Percentiles rank a stretch among this genome's conserved stretches.
These are phyloP conservation scores for Pyrenophora graminea DNA, from an alignment of 2,329 filamentous ascomycete species.

Conservation along the genomic window DNA sequence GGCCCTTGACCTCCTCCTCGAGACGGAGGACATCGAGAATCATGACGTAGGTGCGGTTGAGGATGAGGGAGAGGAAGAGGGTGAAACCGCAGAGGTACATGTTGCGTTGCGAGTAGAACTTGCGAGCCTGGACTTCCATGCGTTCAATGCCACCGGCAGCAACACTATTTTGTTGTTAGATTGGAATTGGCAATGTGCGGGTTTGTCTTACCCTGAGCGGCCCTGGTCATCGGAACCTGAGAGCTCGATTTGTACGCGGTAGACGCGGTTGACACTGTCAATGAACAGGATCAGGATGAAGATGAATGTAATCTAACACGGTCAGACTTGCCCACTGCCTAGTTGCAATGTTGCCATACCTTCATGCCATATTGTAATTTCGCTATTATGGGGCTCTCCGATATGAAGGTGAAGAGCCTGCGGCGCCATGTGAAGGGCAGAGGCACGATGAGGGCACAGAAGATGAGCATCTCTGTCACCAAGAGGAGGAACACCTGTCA, in stretches of 20 bases:
- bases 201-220: constrained; percentile 53
- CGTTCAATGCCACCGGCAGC: constrained; percentile 82
- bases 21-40: constrained; percentile 90
- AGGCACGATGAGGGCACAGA: constrained; percentile 80
- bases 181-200: not conserved
- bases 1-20: constrained; percentile 85
- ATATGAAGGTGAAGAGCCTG: constrained; percentile 94
- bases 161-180: constrained; percentile 51
- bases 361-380: constrained; percentile 98
- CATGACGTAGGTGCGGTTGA: constrained; percentile 98
- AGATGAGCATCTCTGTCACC: constrained; percentile 80
- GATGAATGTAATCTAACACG: constrained; percentile 82
- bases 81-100: constrained; percentile 99
- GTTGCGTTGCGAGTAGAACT: constrained; percentile 99
- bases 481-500: constrained; percentile 79
- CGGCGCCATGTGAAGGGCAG: constrained; percentile 85
- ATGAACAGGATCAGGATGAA: constrained; percentile 98
- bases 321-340: constrained; percentile 15
- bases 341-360: constrained; percentile 48
- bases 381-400: constrained; percentile 79
- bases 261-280: constrained; percentile 94
- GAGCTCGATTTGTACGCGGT: constrained; percentile 92
- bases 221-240: constrained; percentile 69
- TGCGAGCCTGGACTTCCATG: constrained; percentile 97
- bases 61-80: constrained; percentile 95